A percentile compares a stretch with the other conserved stretches of the same genome.
phyloP scores from a whole-genome alignment of 163 green algal genomes.

The Smithsoniella earleae region DNA sequence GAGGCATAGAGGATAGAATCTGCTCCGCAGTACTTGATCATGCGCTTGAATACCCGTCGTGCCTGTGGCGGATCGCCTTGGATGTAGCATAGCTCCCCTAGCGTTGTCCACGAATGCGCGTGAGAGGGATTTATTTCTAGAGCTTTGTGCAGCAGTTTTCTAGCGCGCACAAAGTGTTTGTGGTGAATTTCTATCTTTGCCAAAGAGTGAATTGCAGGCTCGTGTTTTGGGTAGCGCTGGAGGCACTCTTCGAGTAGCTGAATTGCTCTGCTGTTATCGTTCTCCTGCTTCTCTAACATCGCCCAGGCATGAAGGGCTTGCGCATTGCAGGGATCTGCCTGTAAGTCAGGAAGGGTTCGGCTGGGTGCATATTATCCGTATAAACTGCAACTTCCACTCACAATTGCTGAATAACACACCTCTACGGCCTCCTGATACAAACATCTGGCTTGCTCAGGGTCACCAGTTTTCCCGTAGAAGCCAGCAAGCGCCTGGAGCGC shows the following conservation, averaged over 20 bases:
- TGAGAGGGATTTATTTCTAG: slow-evolving; percentile 17
- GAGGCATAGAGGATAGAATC: slow-evolving; percentile 8
- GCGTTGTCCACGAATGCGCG: slow-evolving; percentile 18
- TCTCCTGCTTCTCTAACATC: slow-evolving; percentile 17
- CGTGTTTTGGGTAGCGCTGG: neutral
- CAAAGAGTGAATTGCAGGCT: slow-evolving; percentile 8
- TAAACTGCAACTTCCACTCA: too few relatives aligned
- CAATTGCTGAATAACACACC: neutral
- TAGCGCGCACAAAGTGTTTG: neutral
- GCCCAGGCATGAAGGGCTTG: slow-evolving; percentile 14
- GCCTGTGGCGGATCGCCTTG: slow-evolving; percentile 14
- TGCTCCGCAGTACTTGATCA: neutral
- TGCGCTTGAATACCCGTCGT: slow-evolving; percentile 1
- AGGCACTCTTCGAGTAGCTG: slow-evolving; percentile 24
- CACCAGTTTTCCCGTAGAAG: neutral
- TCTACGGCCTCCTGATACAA: slow-evolving; percentile 5
- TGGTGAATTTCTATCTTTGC: slow-evolving; percentile 8
- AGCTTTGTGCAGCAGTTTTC: slow-evolving; percentile 3
- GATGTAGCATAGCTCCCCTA: slow-evolving; percentile 22
- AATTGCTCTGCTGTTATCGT: neutral
- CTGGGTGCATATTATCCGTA: too few relatives aligned
- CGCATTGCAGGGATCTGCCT: slow-evolving; percentile 25
- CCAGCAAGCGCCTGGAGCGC: neutral
- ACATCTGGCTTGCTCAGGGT: neutral
- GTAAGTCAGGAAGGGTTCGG: too few relatives aligned